phyloP scores from a whole-genome alignment of 495 filamentous ascomycete species.

The Penicillium robsamsonii region DNA sequence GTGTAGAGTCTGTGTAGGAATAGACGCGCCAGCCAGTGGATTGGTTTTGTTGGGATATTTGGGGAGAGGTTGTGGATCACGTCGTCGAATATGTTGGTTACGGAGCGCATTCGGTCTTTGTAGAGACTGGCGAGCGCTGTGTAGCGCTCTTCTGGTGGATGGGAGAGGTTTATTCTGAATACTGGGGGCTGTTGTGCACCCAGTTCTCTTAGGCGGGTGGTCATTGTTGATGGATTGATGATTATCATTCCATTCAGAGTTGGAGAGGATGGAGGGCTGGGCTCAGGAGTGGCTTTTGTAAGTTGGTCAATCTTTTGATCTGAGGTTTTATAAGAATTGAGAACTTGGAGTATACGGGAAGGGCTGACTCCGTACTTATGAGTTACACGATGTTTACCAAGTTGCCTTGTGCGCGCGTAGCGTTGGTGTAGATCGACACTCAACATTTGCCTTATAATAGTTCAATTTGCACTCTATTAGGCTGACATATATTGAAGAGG shows the following conservation, averaged over 20 bases:
- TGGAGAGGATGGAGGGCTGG: background rate
- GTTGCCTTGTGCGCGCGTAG: background rate
- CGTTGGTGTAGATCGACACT: background rate
- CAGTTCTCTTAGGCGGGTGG: background rate
- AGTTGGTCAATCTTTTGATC: background rate
- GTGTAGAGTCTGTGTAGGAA: conserved; percentile 50
- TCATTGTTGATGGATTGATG: conserved; percentile 2
- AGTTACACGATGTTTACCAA: background rate
- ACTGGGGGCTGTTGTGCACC: conserved; percentile 27
- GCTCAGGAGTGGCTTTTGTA: background rate
- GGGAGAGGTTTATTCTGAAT: conserved; percentile 58
- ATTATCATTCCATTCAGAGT: background rate
- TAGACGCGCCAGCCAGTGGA: conserved; percentile 41
- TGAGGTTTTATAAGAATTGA: background rate
- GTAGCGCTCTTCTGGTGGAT: conserved; percentile 56
- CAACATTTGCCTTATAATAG: background rate
- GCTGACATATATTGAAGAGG: background rate
- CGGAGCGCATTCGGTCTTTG: conserved; percentile 34
- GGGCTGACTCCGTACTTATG: background rate
- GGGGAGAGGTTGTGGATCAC: conserved; percentile 29
- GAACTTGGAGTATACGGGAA: background rate
- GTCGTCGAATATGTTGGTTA: conserved; percentile 51
- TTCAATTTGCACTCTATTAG: background rate
- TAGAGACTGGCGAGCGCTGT: conserved; percentile 45
- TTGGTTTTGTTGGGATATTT: conserved; percentile 21